Conservation (phyloP, 2,329 filamentous ascomycete species). For the Aspergillus piperis region DNA sequence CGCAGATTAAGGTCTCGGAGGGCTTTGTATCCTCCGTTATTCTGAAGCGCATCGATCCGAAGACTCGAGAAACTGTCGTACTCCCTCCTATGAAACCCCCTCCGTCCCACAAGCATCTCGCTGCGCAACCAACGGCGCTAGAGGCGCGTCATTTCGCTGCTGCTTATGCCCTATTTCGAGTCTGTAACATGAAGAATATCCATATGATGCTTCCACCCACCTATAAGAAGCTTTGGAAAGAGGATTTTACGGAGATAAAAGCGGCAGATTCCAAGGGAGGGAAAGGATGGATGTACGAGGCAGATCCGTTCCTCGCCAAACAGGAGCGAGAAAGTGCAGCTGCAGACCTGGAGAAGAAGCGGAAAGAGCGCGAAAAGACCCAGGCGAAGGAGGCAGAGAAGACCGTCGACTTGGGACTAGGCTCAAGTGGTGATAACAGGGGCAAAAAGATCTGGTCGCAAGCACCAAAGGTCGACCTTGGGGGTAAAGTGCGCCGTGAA, state of each 20-base stretch:
- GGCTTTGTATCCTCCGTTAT: conserved; percentile 81
- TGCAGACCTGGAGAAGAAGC: conserved; percentile 74
- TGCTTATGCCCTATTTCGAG: conserved; percentile 84
- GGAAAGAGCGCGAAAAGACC: conserved; percentile 65
- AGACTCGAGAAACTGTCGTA: conserved; percentile 74
- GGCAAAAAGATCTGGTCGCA: conserved; percentile 75
- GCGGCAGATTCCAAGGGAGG: conserved; percentile 75
- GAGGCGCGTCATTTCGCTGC: conserved; percentile 94
- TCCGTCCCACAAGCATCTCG: conserved; percentile 71
- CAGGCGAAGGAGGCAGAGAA: conserved; percentile 67
- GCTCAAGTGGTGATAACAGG: conserved; percentile 37
- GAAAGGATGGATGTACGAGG: conserved; percentile 87
- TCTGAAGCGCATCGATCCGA: conserved; percentile 70
- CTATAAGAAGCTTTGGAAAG: conserved; percentile 88
- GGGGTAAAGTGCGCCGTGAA: conserved; percentile 72
- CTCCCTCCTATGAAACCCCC: conserved; percentile 84
- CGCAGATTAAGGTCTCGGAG: conserved; percentile 65
- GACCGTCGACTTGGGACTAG: conserved; percentile 57
- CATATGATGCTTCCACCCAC: conserved; percentile 91
- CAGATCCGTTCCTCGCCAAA: conserved; percentile 84
- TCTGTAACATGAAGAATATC: conserved; percentile 94
- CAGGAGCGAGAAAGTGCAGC: conserved; percentile 79
- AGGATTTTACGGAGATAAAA: conserved; percentile 80
- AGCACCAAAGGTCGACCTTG: conserved; percentile 91
- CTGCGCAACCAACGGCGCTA: conserved; percentile 73